Conservation (phyloP, 495 filamentous ascomycete species). For the Clohesyomyces aquaticus region DNA sequence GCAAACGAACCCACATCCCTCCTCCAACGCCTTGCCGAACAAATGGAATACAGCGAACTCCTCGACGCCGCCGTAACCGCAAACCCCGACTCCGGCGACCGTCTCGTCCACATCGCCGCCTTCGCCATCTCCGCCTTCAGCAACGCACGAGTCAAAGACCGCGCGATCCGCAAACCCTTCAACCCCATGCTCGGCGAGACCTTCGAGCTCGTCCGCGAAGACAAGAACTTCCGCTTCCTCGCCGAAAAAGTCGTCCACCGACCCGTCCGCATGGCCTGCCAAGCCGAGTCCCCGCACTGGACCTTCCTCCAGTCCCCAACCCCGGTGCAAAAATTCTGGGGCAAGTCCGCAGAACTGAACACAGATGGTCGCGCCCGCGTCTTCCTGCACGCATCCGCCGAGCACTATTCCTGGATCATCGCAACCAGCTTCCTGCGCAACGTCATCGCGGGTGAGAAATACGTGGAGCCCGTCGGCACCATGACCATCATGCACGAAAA, state of each 20-base stretch:
- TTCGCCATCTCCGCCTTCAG: conserved; percentile 88
- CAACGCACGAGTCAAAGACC: conserved; percentile 77
- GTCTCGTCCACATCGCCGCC: conserved; percentile 80
- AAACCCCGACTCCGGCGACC: conserved; percentile 61
- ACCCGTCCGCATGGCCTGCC: conserved; percentile 88
- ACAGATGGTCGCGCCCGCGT: conserved; percentile 86
- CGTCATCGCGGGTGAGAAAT: conserved; percentile 97
- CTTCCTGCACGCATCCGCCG: conserved; percentile 68
- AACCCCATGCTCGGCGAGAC: conserved; percentile 98
- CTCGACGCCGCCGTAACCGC: conserved; percentile 73
- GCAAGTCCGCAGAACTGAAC: conserved; percentile 88
- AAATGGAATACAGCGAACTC: conserved; percentile 84
- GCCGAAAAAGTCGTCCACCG: conserved; percentile 93
- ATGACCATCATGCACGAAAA: conserved; percentile 82
- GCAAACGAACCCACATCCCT: conserved; percentile 91
- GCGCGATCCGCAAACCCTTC: conserved; percentile 95
- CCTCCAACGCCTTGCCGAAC: conserved; percentile 84
- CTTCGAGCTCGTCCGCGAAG: conserved; percentile 87
- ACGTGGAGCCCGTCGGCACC: conserved; percentile 89
- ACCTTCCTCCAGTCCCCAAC: conserved; percentile 81
- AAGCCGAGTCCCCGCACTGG: conserved; percentile 84
- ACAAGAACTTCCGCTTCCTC: conserved; percentile 84
- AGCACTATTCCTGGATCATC: conserved; percentile 80
- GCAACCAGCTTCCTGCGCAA: conserved; percentile 92
- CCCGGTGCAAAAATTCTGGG: conserved; percentile 97